Evolutionary conservation across 177 flowering plant genomes (phyloP), one percentile per base, ranked within the genome.

Genomic region (Telopea speciosissima): DNA sequence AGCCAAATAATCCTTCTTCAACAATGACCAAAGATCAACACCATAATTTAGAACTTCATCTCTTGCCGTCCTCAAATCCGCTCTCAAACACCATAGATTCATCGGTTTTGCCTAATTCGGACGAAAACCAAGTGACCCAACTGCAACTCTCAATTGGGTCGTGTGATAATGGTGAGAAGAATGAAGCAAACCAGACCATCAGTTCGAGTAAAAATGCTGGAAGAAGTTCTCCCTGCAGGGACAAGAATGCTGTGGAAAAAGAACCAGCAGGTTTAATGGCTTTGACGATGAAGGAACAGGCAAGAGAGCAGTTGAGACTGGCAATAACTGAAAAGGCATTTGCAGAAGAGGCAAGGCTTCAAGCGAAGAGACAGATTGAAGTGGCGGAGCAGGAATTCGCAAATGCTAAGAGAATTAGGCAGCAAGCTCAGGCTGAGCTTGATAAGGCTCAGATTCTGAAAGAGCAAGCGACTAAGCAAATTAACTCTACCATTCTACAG

Each of bases 21-120:
- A 66, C 16, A 67, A 64, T 28, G 60, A 21, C 69, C 0, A 19
- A 36, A 3, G 28, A 68, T 17, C 68, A 67, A 3, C 63, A 70
- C 63, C 86, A 83, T 68, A 88, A 88, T 71, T 77, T 87, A 63
- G 93, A 89, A 69, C 90, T 89, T 28, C 93, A 86, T 73, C 88
- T 89, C 42, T 73, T 82, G 21, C 86, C 88, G 22, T 69, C 81
- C 5, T 54, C 84, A 0, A 79, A 71, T 62, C 72, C 70, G 14
- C 62, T 40, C 31, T 45, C 66, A 6, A 68, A 13, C 25, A 19
- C 81, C 26, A 24, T 52, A 31, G 68, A 49, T 19, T 13, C 62
- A 62, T 70, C 77, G 4, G 44, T 70, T 22, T 76, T 83, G 12
- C 79, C 78, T 4, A 78, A 82, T 63, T 71, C 69, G 22, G 82